Percentiles rank a stretch among this genome's conserved stretches.
phyloP scores from a whole-genome alignment of 352 stramenopile species.

The Globisporangium takayamanum region DNA sequence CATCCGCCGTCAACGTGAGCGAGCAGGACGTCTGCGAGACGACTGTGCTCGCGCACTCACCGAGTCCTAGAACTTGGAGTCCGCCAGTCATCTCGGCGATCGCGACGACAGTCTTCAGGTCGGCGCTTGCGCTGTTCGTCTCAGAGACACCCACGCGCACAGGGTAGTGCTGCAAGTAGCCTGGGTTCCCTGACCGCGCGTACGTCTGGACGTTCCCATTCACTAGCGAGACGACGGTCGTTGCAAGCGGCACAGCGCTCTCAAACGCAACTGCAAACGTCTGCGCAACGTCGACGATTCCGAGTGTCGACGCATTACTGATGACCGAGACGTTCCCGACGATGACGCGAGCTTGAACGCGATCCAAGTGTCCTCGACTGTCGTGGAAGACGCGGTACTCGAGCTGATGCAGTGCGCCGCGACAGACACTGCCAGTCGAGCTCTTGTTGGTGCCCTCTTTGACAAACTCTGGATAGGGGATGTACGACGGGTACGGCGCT shows the following conservation, averaged over 20 bases:
- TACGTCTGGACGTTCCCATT: slow-evolving; percentile 32
- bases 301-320: background rate
- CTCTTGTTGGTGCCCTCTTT: background rate
- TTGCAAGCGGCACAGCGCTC: slow-evolving; percentile 14
- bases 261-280: slow-evolving; percentile 28
- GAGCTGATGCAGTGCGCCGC: slow-evolving; percentile 18
- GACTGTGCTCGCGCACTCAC: slow-evolving; percentile 17
- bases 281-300: slow-evolving; percentile 14
- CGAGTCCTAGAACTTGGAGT: slow-evolving; percentile 20
- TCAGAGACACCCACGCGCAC: slow-evolving; percentile 26
- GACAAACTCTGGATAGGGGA: slow-evolving; percentile 12
- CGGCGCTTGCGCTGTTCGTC: slow-evolving; percentile 4
- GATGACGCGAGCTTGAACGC: slow-evolving; percentile 15
- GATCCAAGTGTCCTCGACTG: slow-evolving; percentile 20
- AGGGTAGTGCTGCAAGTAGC: slow-evolving; percentile 26
- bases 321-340: slow-evolving; percentile 16
- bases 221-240: slow-evolving; percentile 17
- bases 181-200: slow-evolving; percentile 31
- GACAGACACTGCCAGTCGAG: slow-evolving; percentile 10
- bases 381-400: slow-evolving; percentile 28
- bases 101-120: background rate
- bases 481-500: slow-evolving; percentile 21
- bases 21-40: slow-evolving; percentile 22
- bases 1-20: slow-evolving; percentile 18
- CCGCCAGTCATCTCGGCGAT: slow-evolving; percentile 29